These are phyloP conservation scores for Thielaviopsis ethacetica DNA, from an alignment of 2,329 filamentous ascomycete genomes.

Conservation along the genomic window DNA sequence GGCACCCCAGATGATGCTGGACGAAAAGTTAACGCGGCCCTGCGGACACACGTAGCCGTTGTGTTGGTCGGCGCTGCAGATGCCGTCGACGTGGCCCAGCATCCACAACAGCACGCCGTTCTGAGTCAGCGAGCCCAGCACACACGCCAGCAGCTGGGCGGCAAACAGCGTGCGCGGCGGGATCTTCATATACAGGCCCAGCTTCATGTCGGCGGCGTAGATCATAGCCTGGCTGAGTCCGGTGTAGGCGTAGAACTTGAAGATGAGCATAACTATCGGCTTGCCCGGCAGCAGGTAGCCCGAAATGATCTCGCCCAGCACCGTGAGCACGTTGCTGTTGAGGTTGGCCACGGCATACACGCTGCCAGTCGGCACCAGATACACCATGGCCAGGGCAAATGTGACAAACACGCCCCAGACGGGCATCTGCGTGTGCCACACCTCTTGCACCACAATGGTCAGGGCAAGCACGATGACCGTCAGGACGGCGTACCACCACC, in stretches of 20 bases:
- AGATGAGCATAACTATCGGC: slow-evolving; percentile 31
- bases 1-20: slow-evolving; percentile 44
- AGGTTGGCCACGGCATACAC: slow-evolving; percentile 31
- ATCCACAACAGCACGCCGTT: slow-evolving; percentile 23
- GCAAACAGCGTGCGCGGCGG: slow-evolving; percentile 32
- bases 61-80: slow-evolving; percentile 31
- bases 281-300: slow-evolving; percentile 32
- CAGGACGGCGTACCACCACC: slow-evolving; percentile 38
- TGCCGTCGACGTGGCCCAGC: slow-evolving; percentile 29
- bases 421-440: slow-evolving; percentile 24
- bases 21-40: slow-evolving; percentile 43
- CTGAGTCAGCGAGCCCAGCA: slow-evolving; percentile 23
- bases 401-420: slow-evolving; percentile 27
- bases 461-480: slow-evolving; percentile 31
- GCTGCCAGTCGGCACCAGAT: slow-evolving; percentile 27
- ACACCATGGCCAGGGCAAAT: slow-evolving; percentile 23
- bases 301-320: slow-evolving; percentile 31
- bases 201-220: slow-evolving; percentile 32
- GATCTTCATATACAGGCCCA: slow-evolving; percentile 37
- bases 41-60: slow-evolving; percentile 39
- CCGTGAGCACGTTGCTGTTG: slow-evolving; percentile 29
- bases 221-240: slow-evolving; percentile 28
- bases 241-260: slow-evolving; percentile 31
- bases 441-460: slow-evolving; percentile 20
- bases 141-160: slow-evolving; percentile 25